Percentiles rank a stretch among this genome's conserved stretches.
Evolutionary conservation across 495 filamentous ascomycete species (phyloP).

Genomic region (Penicillium taxi): DNA sequence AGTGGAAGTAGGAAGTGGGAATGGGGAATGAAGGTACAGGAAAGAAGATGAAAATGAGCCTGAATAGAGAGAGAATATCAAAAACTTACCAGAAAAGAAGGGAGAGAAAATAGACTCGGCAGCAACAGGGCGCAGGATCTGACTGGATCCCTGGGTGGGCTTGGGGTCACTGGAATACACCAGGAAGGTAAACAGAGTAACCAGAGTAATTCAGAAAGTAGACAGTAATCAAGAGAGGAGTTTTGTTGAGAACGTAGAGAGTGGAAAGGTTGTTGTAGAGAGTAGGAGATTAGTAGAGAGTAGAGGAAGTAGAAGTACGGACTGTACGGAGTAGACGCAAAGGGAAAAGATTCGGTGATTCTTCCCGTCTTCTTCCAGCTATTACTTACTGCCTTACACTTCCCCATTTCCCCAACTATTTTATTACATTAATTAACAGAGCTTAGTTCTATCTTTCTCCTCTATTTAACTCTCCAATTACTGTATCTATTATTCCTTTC

Average conservation of each 20-base stretch:
- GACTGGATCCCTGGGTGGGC: constrained; percentile 6
- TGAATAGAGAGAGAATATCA: not conserved
- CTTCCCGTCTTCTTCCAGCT: too few relatives aligned
- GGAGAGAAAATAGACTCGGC: constrained; percentile 10
- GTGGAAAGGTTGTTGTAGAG: not conserved
- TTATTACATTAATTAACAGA: too few relatives aligned
- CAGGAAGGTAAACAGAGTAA: constrained; percentile 2
- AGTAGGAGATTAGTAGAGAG: constrained; percentile 4
- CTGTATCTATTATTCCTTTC: too few relatives aligned
- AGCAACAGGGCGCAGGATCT: constrained; percentile 15
- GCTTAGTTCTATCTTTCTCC: too few relatives aligned
- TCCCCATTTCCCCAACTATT: too few relatives aligned
- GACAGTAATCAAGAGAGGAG: constrained; percentile 4
- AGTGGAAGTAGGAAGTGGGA: not conserved
- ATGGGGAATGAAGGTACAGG: not conserved
- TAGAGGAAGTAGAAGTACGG: not conserved
- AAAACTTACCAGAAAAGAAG: constrained; percentile 4
- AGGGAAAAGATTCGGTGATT: constrained; percentile 4
- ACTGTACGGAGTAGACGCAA: not conserved
- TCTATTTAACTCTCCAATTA: too few relatives aligned
- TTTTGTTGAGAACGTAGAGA: not conserved
- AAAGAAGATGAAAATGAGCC: not conserved
- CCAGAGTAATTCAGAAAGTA: not conserved
- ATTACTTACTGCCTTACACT: too few relatives aligned
- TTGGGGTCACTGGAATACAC: constrained; percentile 1